A percentile compares a stretch with the other conserved stretches of the same genome.
Evolutionary conservation across 331 rosid species (phyloP).

Genomic region (Spiraea crenata): DNA sequence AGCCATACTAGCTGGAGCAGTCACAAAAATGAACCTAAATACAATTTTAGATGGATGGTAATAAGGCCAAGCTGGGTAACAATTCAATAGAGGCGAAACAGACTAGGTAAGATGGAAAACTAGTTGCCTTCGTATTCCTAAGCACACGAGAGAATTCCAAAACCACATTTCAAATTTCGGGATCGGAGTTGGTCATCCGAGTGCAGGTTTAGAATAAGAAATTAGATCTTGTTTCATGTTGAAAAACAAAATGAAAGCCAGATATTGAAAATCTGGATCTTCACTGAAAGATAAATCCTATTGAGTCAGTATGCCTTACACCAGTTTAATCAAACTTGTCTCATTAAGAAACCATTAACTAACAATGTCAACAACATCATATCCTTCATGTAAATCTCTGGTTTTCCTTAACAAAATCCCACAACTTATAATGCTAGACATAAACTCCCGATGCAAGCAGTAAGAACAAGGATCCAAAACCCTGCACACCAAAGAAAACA

Average conservation of each 20-base stretch:
- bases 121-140: too few relatives aligned
- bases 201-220: not conserved
- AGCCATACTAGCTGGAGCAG: too few relatives aligned
- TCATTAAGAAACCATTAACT: constrained; percentile 22
- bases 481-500: constrained; percentile 47
- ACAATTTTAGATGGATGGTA: too few relatives aligned
- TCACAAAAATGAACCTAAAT: too few relatives aligned
- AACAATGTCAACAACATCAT: constrained; percentile 21
- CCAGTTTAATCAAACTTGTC: not conserved
- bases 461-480: constrained; percentile 93
- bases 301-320: not conserved
- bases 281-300: not conserved
- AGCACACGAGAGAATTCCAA: not conserved
- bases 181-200: not conserved
- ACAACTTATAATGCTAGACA: constrained; percentile 42
- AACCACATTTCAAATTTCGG: not conserved
- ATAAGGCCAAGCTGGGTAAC: too few relatives aligned
- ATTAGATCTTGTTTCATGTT: not conserved
- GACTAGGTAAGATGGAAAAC: too few relatives aligned
- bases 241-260: not conserved
- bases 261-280: not conserved
- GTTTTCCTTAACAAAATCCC: constrained; percentile 43
- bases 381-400: constrained; percentile 31
- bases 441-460: constrained; percentile 89
- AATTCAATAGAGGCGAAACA: too few relatives aligned